phyloP scores from a whole-genome alignment of 2,329 filamentous ascomycete genomes.

The Grosmannia serpens region DNA sequence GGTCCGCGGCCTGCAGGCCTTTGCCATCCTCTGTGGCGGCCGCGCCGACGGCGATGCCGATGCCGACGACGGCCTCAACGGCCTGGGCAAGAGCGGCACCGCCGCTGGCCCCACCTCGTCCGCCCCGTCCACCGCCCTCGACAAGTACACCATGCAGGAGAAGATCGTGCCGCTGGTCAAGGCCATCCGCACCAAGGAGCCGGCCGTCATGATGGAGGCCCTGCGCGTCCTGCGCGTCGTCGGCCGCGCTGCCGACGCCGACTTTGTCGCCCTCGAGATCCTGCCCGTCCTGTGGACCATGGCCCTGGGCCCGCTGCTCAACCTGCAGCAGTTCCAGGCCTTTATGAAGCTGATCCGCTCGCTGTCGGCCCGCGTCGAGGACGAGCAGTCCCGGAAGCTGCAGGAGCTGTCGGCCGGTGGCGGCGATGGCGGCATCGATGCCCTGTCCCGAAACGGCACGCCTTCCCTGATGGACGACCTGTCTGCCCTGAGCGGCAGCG shows the following conservation, averaged over 20 bases:
- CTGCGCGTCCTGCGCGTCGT: slow-evolving; percentile 77
- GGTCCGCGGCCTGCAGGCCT: slow-evolving; percentile 79
- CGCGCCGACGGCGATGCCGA: slow-evolving; percentile 39
- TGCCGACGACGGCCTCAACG: slow-evolving; percentile 47
- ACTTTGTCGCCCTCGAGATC: slow-evolving; percentile 86
- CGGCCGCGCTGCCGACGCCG: slow-evolving; percentile 68
- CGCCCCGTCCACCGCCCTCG: slow-evolving; percentile 66
- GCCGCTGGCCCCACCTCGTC: slow-evolving; percentile 27
- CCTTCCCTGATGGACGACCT: slow-evolving; percentile 49
- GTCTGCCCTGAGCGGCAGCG: slow-evolving; percentile 50
- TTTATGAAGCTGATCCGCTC: slow-evolving; percentile 85
- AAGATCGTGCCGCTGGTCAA: slow-evolving; percentile 87
- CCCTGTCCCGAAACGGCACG: slow-evolving; percentile 32
- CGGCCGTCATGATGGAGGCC: slow-evolving; percentile 91
- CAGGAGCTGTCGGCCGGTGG: slow-evolving; percentile 50
- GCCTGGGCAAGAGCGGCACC: slow-evolving; percentile 40
- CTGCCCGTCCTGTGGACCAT: slow-evolving; percentile 86
- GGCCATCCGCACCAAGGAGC: slow-evolving; percentile 94
- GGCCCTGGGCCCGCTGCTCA: slow-evolving; percentile 77
- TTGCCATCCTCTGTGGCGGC: slow-evolving; percentile 81
- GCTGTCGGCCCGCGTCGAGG: slow-evolving; percentile 69
- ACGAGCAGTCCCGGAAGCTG: slow-evolving; percentile 79
- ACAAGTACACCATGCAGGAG: slow-evolving; percentile 98
- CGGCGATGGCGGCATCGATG: slow-evolving; percentile 14
- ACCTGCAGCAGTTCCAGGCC: slow-evolving; percentile 74